Evolutionary conservation across 1,284 basidiomycete species (phyloP).

Genomic region (Cryptococcus sp.): DNA sequence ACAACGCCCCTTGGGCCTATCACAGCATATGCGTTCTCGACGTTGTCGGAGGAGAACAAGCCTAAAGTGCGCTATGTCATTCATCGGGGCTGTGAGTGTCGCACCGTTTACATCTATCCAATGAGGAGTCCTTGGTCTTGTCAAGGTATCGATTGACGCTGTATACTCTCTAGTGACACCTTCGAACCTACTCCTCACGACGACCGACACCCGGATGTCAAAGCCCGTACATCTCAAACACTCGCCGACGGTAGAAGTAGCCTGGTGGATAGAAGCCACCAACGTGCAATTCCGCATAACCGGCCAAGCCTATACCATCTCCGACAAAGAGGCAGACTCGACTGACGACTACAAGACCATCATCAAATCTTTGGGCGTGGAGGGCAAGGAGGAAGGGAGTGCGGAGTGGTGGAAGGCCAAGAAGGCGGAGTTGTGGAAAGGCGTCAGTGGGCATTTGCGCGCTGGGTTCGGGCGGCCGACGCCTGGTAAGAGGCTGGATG

Average conservation of each 20-base stretch:
- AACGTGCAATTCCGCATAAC: conserved; percentile 48
- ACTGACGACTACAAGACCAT: conserved; percentile 2
- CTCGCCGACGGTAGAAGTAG: conserved; percentile 36
- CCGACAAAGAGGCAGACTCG: conserved; percentile 14
- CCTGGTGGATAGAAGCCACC: conserved; percentile 47
- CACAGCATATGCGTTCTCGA: conserved; percentile 44
- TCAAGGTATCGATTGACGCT: neutral
- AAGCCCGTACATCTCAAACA: conserved; percentile 44
- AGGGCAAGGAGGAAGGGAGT: conserved; percentile 23
- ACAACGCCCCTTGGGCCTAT: too few species aligned
- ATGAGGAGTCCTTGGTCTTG: neutral
- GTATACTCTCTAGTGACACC: conserved; percentile 31
- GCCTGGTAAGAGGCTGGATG: conserved; percentile 40
- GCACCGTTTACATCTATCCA: too few species aligned
- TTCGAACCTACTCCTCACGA: conserved; percentile 42
- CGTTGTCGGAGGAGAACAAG: conserved; percentile 29
- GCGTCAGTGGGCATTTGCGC: conserved; percentile 44
- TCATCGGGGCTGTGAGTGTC: conserved; percentile 44
- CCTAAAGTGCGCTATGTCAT: conserved; percentile 49
- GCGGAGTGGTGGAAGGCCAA: conserved; percentile 45
- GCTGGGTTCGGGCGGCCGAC: conserved; percentile 49
- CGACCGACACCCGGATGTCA: conserved; percentile 50
- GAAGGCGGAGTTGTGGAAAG: conserved; percentile 37
- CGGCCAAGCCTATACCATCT: conserved; percentile 41
- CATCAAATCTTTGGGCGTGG: conserved; percentile 14